A percentile compares a stretch with the other conserved stretches of the same genome.
Conservation (phyloP, 2,329 filamentous ascomycete genomes). For the Aschersonia sp. region DNA sequence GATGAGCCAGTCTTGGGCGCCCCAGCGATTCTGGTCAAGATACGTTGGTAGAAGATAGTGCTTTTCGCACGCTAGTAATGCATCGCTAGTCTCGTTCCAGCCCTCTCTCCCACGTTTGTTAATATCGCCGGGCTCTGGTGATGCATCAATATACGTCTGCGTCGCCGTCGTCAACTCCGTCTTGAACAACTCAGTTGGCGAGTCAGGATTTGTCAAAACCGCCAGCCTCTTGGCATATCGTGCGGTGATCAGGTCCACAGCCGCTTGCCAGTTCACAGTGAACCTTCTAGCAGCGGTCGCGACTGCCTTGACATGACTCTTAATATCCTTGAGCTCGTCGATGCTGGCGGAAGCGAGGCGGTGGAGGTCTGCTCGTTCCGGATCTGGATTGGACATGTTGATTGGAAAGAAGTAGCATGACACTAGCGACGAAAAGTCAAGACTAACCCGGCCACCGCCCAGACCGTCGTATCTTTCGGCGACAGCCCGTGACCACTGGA, state of each 20-base stretch:
- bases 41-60: constrained; percentile 25
- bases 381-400: constrained; percentile 29
- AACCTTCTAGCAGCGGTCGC: constrained; percentile 17
- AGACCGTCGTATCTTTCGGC: constrained; percentile 30
- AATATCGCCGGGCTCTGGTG: constrained; percentile 11
- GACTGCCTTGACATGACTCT: constrained; percentile 27
- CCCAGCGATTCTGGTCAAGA: constrained; percentile 12
- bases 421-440: constrained; percentile 37
- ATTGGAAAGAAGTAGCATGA: constrained; percentile 35
- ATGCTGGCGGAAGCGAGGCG: constrained; percentile 14
- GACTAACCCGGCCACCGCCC: constrained; percentile 21
- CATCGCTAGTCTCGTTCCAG: constrained; percentile 20
- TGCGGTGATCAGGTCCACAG: constrained; percentile 49
- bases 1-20: constrained; percentile 28
- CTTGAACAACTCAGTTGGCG: constrained; percentile 15
- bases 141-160: constrained; percentile 20
- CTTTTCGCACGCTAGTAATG: constrained; percentile 25
- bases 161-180: constrained; percentile 9
- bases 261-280: constrained; percentile 46
- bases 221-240: constrained; percentile 44
- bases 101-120: neutral
- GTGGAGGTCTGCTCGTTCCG: constrained; percentile 16
- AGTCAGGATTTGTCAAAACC: constrained; percentile 17
- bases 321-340: constrained; percentile 19
- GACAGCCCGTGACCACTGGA: constrained; percentile 25